A percentile compares a stretch with the other conserved stretches of the same genome.
These are phyloP conservation scores for Boletus speciosus DNA, from an alignment of 768 basidiomycete species.

Conservation along the genomic window DNA sequence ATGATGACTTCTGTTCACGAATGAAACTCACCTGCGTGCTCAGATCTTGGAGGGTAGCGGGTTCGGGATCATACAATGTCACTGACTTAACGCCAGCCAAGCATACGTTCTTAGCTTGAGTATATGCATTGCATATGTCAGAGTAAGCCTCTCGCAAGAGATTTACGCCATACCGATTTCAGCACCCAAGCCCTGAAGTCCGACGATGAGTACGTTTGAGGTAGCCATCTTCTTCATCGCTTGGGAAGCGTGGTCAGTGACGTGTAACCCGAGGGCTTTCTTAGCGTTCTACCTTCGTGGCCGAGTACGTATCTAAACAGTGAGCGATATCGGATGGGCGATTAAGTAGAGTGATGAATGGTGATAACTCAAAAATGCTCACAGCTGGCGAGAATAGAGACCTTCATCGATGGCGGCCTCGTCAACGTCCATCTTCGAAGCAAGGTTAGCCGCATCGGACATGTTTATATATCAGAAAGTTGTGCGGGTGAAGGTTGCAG, in stretches of 20 bases:
- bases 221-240: conserved; percentile 99
- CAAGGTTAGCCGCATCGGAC: conserved; percentile 34
- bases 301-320: conserved; percentile 82
- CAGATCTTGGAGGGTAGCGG: conserved; percentile 82
- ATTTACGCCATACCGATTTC: conserved; percentile 71
- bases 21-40: conserved; percentile 73
- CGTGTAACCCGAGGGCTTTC: not conserved
- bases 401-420: conserved; percentile 90
- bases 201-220: conserved; percentile 92
- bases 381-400: conserved; percentile 91
- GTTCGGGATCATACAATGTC: conserved; percentile 91
- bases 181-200: conserved; percentile 87
- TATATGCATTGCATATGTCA: conserved; percentile 13
- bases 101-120: conserved; percentile 81
- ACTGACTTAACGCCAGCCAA: conserved; percentile 98
- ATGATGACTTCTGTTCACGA: not conserved
- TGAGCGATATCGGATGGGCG: conserved; percentile 16
- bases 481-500: conserved; percentile 2
- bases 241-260: conserved; percentile 34
- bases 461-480: conserved; percentile 23
- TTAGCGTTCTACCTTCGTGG: conserved; percentile 69
- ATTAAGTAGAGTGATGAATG: conserved; percentile 13
- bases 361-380: conserved; percentile 34
- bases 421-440: conserved; percentile 77
- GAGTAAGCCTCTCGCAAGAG: conserved; percentile 1